Percentiles rank a stretch among this genome's conserved stretches.
phyloP scores from a whole-genome alignment of 148 eudicot genomes.

The Nepenthes gracilis region DNA sequence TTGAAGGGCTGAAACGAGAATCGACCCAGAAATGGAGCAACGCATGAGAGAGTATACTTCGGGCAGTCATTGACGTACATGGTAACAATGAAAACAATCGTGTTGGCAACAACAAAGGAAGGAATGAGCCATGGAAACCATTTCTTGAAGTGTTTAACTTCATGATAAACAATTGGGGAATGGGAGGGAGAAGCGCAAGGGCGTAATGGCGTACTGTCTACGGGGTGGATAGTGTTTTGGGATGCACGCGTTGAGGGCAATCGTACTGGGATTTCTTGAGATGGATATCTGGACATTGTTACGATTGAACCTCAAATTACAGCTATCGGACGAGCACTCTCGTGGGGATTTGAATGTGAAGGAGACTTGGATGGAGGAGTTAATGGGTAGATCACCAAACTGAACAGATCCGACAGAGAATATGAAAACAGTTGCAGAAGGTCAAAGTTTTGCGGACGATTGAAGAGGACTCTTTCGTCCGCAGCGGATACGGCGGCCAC shows the following conservation, averaged over 20 bases:
- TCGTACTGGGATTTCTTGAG: too few species aligned
- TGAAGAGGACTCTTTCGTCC: too few species aligned
- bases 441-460: too few species aligned
- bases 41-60: conserved; percentile 41
- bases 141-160: conserved; percentile 35
- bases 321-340: too few species aligned
- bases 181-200: not conserved
- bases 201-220: not conserved
- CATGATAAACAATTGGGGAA: conserved; percentile 8
- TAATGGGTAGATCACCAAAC: too few species aligned
- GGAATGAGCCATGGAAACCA: conserved; percentile 70
- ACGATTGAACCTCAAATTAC: too few species aligned
- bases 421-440: too few species aligned
- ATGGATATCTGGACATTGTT: too few species aligned
- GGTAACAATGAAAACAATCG: conserved; percentile 36
- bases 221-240: not conserved
- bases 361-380: too few species aligned
- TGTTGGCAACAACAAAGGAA: conserved; percentile 42
- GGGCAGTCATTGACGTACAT: conserved; percentile 87
- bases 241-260: not conserved
- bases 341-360: too few species aligned
- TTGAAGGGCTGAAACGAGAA: conserved; percentile 81
- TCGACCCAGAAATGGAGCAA: conserved; percentile 43
- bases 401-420: too few species aligned
- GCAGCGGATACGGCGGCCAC: too few species aligned